phyloP scores from a whole-genome alignment of 768 basidiomycete genomes.

The Hygrophoropsis aurantiaca region DNA sequence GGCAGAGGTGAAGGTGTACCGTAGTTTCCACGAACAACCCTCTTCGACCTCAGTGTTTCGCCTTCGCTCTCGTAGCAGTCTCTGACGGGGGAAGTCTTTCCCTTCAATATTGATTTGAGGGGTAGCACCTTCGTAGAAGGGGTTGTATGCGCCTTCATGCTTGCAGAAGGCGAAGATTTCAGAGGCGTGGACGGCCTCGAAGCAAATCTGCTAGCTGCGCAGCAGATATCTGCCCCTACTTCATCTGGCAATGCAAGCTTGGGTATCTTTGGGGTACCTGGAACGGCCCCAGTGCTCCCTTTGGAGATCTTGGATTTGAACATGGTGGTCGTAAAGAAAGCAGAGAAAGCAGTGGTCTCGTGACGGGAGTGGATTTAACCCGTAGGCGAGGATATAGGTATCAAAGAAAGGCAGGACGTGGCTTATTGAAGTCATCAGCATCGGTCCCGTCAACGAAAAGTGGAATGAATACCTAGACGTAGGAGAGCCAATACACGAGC shows the following conservation, averaged over 20 bases:
- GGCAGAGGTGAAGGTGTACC: slow-evolving; percentile 20
- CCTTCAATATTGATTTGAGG: slow-evolving; percentile 32
- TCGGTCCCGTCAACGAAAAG: not conserved
- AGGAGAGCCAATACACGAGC: slow-evolving; percentile 14
- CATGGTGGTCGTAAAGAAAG: slow-evolving; percentile 26
- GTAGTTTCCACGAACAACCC: slow-evolving; percentile 15
- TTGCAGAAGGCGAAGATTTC: slow-evolving; percentile 13
- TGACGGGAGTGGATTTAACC: slow-evolving; percentile 9
- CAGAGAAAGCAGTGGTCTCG: not conserved
- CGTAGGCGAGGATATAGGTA: not conserved
- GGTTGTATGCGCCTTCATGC: slow-evolving; percentile 17
- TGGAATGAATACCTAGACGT: slow-evolving; percentile 11
- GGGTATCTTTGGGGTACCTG: slow-evolving; percentile 19
- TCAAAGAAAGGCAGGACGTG: not conserved
- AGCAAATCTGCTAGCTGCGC: slow-evolving; percentile 14
- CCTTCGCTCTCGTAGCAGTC: slow-evolving; percentile 32
- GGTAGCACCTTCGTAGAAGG: slow-evolving; percentile 20
- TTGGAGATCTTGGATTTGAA: slow-evolving; percentile 16
- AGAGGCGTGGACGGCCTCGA: slow-evolving; percentile 19
- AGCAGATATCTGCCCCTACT: slow-evolving; percentile 5
- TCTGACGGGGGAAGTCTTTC: slow-evolving; percentile 9
- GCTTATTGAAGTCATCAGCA: not conserved
- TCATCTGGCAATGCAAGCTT: slow-evolving; percentile 20
- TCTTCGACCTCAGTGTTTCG: slow-evolving; percentile 21
- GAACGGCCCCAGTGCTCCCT: slow-evolving; percentile 13